Conservation (phyloP, 768 basidiomycete genomes). For the Boletus vermiculosoides region DNA sequence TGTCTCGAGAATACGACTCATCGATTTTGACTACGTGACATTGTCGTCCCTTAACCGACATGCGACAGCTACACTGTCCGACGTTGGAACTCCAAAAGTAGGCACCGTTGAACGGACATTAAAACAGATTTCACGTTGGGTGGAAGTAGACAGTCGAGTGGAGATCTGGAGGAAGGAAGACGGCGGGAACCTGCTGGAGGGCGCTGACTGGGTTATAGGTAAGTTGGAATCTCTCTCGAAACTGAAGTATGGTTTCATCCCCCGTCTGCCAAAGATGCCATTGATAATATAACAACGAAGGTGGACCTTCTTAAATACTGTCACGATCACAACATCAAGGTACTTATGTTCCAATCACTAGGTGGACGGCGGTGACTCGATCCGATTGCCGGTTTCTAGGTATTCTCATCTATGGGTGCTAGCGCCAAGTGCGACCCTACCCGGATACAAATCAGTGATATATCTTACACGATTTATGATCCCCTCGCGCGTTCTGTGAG, state of each 20-base stretch:
- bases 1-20: constrained; percentile 70
- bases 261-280: constrained; percentile 64
- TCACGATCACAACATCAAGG: constrained; percentile 75
- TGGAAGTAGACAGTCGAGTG: constrained; percentile 77
- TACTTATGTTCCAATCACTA: constrained; percentile 22
- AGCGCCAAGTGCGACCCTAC: constrained; percentile 95
- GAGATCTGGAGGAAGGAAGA: constrained; percentile 88
- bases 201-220: constrained; percentile 95
- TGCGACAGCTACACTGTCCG: constrained; percentile 81
- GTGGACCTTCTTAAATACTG: constrained; percentile 93
- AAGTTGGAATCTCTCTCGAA: constrained; percentile 18
- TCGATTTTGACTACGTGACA: constrained; percentile 96
- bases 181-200: constrained; percentile 70
- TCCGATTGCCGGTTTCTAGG: constrained; percentile 38
- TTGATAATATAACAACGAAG: constrained; percentile 97
- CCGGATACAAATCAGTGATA: constrained; percentile 92
- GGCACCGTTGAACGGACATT: constrained; percentile 66
- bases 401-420: constrained; percentile 97
- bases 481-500: constrained; percentile 92
- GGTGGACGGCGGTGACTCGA: neutral
- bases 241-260: constrained; percentile 5
- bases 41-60: constrained; percentile 94
- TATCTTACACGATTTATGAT: constrained; percentile 90
- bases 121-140: constrained; percentile 78
- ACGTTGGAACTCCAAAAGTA: constrained; percentile 95